Base-by-base conservation (phyloP, 2,329 filamentous ascomycete species). In the Fusarium transvaalense region DNA sequence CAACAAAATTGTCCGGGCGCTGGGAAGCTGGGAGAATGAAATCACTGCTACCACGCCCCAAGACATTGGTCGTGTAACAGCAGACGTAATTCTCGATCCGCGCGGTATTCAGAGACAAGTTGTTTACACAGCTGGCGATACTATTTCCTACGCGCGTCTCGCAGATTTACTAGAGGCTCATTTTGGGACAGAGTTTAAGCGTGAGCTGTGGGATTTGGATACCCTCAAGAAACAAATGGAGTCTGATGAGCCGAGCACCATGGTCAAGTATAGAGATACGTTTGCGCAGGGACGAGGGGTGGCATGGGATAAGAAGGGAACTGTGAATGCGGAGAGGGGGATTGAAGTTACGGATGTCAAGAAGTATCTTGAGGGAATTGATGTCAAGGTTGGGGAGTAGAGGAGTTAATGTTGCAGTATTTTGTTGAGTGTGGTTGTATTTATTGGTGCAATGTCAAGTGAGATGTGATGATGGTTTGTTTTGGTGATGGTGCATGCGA, bases 51-150 rank as follows among this genome's bases (percentile, higher is more conserved):
- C 90, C 9, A 83, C 85, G 35, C 85, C 88, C 2, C 73, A 77
- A 47, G 91, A 92, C 75, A 92, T 93, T 64, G 91, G 89, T 1
- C 78, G 75, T 15, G 79, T 89, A 48, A 85, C 86, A 12, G 88
- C 87, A 1, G 85, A 88, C 55, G 73, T 89, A 43, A 78, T 89
- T 3, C 81, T 84, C 8, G 78, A 79, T 5, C 80, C 82, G 1
- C 69, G 69, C 4, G 76, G 66, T 3, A 64, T 77, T 4, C 46
- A 61, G 27, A 79, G 79, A 14, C 75, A 81, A n/a, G 81, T 89
- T 2, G 80, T 91, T 1, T 90, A 83, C 74, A 82, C 85, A 5
- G 88, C 85, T 0, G 89, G 90, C 0, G 88, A 92, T 62, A 91
- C 89, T 0, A 70, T 91, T 5, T 84, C 81, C 15, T 92, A 91